These are phyloP conservation scores for Magnolia sinica DNA, from an alignment of 164 flowering plant genomes.

Conservation along the genomic window DNA sequence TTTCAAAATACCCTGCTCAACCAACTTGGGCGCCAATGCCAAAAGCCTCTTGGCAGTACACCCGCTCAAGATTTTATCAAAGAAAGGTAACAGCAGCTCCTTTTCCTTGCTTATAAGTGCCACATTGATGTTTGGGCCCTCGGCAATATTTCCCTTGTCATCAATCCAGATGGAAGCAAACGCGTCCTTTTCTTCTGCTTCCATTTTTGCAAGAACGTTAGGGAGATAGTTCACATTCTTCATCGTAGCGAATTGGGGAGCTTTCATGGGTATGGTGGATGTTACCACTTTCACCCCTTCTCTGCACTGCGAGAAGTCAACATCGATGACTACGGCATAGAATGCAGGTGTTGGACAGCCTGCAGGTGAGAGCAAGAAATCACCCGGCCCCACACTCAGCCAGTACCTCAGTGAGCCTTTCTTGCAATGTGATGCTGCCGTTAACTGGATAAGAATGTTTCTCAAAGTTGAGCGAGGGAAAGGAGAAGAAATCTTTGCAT, in stretches of 20 bases:
- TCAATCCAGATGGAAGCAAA: conserved; percentile 84
- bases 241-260: conserved; percentile 69
- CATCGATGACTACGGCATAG: conserved; percentile 74
- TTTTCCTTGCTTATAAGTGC: conserved; percentile 65
- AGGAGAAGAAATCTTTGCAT: conserved; percentile 60
- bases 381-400: conserved; percentile 88
- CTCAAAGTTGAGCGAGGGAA: conserved; percentile 57
- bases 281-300: conserved; percentile 82
- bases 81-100: conserved; percentile 67
- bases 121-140: conserved; percentile 88
- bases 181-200: conserved; percentile 82
- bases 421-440: conserved; percentile 60
- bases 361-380: conserved; percentile 74
- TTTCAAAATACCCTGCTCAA: conserved; percentile 56
- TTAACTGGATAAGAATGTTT: conserved; percentile 68
- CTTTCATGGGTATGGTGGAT: conserved; percentile 70
- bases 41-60: conserved; percentile 85
- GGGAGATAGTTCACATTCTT: conserved; percentile 94
- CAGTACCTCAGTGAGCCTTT: conserved; percentile 78
- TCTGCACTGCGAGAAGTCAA: conserved; percentile 53
- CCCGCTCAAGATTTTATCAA: conserved; percentile 77
- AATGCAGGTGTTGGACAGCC: conserved; percentile 74
- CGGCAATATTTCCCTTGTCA: conserved; percentile 75
- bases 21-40: conserved; percentile 63
- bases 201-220: conserved; percentile 68